phyloP scores from a whole-genome alignment of 2,329 filamentous ascomycete genomes.

The Penicillium sp. region DNA sequence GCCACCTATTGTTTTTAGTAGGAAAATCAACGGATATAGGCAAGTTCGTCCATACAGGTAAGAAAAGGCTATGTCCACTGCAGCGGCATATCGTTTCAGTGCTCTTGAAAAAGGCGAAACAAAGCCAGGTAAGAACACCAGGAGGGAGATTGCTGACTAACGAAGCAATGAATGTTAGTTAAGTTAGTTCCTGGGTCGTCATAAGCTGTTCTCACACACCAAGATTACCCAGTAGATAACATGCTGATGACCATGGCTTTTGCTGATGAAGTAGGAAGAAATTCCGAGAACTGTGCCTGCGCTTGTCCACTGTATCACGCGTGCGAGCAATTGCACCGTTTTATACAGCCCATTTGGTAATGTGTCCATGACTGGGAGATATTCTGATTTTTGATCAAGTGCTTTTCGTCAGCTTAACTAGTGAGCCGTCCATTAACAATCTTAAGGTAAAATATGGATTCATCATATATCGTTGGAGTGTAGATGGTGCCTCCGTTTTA shows the following conservation, averaged over 20 bases:
- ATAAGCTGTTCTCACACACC: neutral
- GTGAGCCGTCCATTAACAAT: neutral
- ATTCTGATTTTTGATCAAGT: neutral
- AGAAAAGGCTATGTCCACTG: neutral
- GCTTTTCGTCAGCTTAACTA: neutral
- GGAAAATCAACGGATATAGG: neutral
- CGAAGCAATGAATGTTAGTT: neutral
- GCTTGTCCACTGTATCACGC: neutral
- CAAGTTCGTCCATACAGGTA: neutral
- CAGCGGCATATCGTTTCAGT: neutral
- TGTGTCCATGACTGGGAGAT: neutral
- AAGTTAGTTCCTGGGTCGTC: neutral
- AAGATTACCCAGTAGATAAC: neutral
- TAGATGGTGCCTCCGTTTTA: neutral
- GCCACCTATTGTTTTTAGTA: neutral
- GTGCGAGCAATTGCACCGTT: neutral
- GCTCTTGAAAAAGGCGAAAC: neutral
- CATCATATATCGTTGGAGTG: neutral
- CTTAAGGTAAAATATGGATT: neutral
- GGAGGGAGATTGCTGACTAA: neutral
- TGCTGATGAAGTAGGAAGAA: neutral
- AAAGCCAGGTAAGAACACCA: neutral
- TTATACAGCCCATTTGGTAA: neutral
- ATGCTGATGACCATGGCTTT: neutral
- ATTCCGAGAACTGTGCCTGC: neutral